phyloP scores from a whole-genome alignment of 1,139 yeast genomes.

The Taphrina flavorubra region DNA sequence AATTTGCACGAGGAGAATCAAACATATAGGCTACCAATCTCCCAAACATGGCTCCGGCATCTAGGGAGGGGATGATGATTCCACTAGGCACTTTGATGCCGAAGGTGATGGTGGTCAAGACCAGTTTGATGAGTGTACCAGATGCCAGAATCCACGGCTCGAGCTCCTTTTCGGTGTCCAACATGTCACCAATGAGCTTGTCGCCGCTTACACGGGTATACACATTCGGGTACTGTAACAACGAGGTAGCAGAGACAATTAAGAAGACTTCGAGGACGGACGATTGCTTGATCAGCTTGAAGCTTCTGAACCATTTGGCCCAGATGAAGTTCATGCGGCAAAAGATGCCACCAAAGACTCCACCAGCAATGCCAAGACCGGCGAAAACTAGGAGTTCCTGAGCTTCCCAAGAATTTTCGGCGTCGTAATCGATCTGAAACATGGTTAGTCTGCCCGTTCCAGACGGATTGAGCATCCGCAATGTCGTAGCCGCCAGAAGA shows the following conservation, averaged over 20 bases:
- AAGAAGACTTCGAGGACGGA: slow-evolving; percentile 61
- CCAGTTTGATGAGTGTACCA: slow-evolving; percentile 59
- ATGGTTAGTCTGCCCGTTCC: slow-evolving; percentile 68
- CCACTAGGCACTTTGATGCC: slow-evolving; percentile 72
- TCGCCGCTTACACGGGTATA: slow-evolving; percentile 63
- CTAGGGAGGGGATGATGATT: slow-evolving; percentile 73
- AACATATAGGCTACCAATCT: slow-evolving; percentile 60
- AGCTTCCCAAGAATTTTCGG: slow-evolving; percentile 61
- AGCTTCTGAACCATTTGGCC: slow-evolving; percentile 62
- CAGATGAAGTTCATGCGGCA: slow-evolving; percentile 58
- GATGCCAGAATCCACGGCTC: slow-evolving; percentile 52
- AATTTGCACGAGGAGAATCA: slow-evolving; percentile 58
- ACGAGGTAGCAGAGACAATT: slow-evolving; percentile 59
- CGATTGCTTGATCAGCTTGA: slow-evolving; percentile 53
- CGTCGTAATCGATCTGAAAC: slow-evolving; percentile 61
- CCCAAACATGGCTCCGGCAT: slow-evolving; percentile 69
- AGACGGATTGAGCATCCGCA: slow-evolving; percentile 65
- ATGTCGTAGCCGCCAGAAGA: slow-evolving; percentile 62
- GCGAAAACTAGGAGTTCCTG: slow-evolving; percentile 60
- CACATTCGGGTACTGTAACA: slow-evolving; percentile 60
- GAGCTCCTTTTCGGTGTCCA: slow-evolving; percentile 65
- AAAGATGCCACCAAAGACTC: slow-evolving; percentile 63
- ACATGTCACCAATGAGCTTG: slow-evolving; percentile 61
- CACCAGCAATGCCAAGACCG: slow-evolving; percentile 63
- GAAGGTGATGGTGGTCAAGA: slow-evolving; percentile 62